A percentile compares a stretch with the other conserved stretches of the same genome.
Conservation (phyloP, 1,284 basidiomycete genomes). For the Cryptococcus jaspeensis region DNA sequence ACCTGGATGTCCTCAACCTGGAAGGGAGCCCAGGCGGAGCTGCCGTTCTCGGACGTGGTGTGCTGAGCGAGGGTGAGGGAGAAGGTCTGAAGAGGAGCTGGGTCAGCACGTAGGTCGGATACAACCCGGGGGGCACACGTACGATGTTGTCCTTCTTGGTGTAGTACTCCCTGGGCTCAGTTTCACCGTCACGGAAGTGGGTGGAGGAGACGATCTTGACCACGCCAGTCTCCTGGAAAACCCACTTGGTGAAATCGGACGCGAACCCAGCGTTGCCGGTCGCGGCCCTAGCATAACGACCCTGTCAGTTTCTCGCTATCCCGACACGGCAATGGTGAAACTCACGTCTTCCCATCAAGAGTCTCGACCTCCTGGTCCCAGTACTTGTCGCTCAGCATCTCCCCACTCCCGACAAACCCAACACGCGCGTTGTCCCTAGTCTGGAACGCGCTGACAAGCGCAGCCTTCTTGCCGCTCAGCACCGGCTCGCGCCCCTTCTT, state of each 20-base stretch:
- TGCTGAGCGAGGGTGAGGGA: conserved; percentile 57
- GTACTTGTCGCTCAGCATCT: conserved; percentile 63
- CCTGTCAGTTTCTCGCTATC: not conserved
- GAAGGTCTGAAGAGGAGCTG: conserved; percentile 61
- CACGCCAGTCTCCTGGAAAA: conserved; percentile 83
- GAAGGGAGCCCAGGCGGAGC: conserved; percentile 66
- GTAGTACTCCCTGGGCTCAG: conserved; percentile 63
- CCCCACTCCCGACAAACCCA: conserved; percentile 77
- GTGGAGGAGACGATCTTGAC: conserved; percentile 72
- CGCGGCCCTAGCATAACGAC: conserved; percentile 43
- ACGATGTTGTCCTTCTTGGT: conserved; percentile 85
- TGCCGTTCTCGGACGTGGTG: conserved; percentile 30
- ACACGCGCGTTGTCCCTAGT: conserved; percentile 72
- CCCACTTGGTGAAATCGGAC: conserved; percentile 77
- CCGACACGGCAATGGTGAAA: not conserved
- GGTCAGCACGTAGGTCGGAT: not conserved
- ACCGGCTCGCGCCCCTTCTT: conserved; percentile 64
- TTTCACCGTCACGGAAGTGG: conserved; percentile 69
- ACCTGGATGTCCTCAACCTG: conserved; percentile 76
- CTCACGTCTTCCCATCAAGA: conserved; percentile 27
- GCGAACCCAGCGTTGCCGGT: conserved; percentile 75
- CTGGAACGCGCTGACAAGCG: conserved; percentile 86
- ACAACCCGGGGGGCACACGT: conserved; percentile 31
- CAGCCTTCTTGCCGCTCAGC: conserved; percentile 70
- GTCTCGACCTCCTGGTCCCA: conserved; percentile 42